These are phyloP conservation scores for Tolypocladium tropicale DNA, from an alignment of 2,329 filamentous ascomycete genomes.

Conservation along the genomic window DNA sequence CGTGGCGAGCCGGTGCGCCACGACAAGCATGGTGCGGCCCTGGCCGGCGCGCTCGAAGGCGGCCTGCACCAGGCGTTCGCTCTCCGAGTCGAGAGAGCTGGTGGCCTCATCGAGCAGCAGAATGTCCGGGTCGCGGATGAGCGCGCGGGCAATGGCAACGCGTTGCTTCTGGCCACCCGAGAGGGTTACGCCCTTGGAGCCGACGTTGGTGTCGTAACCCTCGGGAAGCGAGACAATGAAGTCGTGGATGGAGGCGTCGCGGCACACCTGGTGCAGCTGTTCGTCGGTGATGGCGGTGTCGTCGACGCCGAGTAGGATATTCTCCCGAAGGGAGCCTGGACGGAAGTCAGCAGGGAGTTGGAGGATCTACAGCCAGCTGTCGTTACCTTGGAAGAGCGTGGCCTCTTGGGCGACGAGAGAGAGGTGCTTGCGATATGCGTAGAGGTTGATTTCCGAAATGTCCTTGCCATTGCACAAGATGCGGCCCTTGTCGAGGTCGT, in stretches of 20 bases:
- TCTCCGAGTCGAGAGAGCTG: conserved; percentile 55
- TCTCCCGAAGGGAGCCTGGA: conserved; percentile 52
- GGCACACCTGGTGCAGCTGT: conserved; percentile 40
- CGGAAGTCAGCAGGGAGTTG: not conserved
- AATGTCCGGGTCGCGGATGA: conserved; percentile 55
- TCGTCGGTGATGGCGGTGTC: conserved; percentile 40
- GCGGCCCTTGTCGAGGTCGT: conserved; percentile 52
- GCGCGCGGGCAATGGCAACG: conserved; percentile 57
- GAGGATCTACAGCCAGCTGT: not conserved
- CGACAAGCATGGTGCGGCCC: conserved; percentile 59
- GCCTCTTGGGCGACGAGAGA: conserved; percentile 69
- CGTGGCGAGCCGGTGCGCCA: conserved; percentile 68
- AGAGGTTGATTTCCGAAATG: conserved; percentile 47
- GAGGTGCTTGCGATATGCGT: conserved; percentile 51
- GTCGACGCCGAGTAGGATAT: conserved; percentile 55
- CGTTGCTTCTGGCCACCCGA: conserved; percentile 67
- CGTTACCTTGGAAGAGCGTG: conserved; percentile 55
- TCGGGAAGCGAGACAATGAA: conserved; percentile 59
- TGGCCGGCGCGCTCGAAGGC: conserved; percentile 56
- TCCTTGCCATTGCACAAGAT: conserved; percentile 55
- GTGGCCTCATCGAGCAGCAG: conserved; percentile 67
- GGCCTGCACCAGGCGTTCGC: conserved; percentile 51
- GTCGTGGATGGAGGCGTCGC: conserved; percentile 58
- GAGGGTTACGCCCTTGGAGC: conserved; percentile 54
- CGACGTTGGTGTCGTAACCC: conserved; percentile 58